Base-by-base conservation (phyloP, 2,329 filamentous ascomycete species). In the Aspergillus awamori region DNA sequence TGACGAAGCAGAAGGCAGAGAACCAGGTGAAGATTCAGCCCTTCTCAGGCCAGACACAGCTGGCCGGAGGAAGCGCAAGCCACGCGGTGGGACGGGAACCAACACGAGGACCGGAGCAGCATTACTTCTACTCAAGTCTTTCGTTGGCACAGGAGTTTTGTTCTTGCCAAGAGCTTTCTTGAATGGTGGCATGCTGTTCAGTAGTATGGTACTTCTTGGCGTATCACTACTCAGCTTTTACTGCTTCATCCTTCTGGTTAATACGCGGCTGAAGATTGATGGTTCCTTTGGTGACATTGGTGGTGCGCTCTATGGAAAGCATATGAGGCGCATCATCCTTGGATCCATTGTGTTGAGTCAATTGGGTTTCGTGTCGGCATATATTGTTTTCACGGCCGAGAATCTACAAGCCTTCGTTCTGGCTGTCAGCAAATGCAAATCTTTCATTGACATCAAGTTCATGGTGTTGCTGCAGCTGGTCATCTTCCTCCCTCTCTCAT, bases 251-350 rank as follows among this genome's bases (percentile, higher is more conserved):
- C 84, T 99, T 13, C 85, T 99, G 33, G 93, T 97, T 64, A 89
- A 89, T 62, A 95, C 93, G 2, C 89, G 95, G 36, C 81, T 97
- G 53, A 90, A 87, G 73, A 86, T 98, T 28, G 89, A 93, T 53
- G 93, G 91, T n/a, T 98, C 95, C 1, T 99, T 98, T 79, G 95
- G 95, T 76, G 95, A 98, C 72, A 96, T 99, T 79, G 95, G 96
- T 57, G 93, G 92, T 53, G 88, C 92, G 51, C 84, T 99, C 15
- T 99, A 95, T 74, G 95, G 95, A 64, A 90, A 89, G 66, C 93
- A 90, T 85, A 91, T 99, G 89, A 87, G 93, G 63, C 88, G 85
- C 62, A 80, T 96, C 70, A 98, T 99, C 73, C 86, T 99, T 63
- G 83, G 84, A 24, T 98, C 95, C 5, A 96, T 99, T 66, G 94